These are phyloP conservation scores for Ophiostoma himal-ulmi DNA, from an alignment of 2,329 filamentous ascomycete genomes.

Conservation along the genomic window DNA sequence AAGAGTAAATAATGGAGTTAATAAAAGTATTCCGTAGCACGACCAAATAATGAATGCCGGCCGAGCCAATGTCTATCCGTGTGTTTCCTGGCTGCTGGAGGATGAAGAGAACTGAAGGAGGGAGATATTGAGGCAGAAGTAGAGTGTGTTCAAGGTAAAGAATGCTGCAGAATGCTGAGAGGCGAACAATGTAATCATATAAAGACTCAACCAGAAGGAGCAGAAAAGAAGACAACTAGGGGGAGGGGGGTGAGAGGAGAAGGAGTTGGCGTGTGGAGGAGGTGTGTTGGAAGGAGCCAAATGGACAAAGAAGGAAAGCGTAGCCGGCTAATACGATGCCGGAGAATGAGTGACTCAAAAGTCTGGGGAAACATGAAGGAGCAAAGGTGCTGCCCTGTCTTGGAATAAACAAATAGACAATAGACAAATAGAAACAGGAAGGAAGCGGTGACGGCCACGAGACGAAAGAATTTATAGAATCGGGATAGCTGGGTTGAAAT, in stretches of 20 bases:
- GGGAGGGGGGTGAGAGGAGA: background rate
- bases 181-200: conserved; percentile 11
- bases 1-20: background rate
- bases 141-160: background rate
- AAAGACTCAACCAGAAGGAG: background rate
- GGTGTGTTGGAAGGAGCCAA: background rate
- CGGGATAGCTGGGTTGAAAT: background rate
- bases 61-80: background rate
- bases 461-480: background rate
- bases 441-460: conserved; percentile 15
- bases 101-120: background rate
- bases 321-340: background rate
- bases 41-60: background rate
- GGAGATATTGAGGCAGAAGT: background rate
- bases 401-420: background rate
- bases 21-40: background rate
- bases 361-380: background rate
- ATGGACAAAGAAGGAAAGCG: background rate
- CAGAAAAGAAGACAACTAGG: background rate
- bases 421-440: background rate
- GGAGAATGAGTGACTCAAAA: background rate
- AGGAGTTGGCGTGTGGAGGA: background rate
- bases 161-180: background rate
- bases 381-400: background rate
- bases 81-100: background rate